Evolutionary conservation across 1,284 basidiomycete genomes (phyloP).

Genomic region (Cryptococcus amylolentus): DNA sequence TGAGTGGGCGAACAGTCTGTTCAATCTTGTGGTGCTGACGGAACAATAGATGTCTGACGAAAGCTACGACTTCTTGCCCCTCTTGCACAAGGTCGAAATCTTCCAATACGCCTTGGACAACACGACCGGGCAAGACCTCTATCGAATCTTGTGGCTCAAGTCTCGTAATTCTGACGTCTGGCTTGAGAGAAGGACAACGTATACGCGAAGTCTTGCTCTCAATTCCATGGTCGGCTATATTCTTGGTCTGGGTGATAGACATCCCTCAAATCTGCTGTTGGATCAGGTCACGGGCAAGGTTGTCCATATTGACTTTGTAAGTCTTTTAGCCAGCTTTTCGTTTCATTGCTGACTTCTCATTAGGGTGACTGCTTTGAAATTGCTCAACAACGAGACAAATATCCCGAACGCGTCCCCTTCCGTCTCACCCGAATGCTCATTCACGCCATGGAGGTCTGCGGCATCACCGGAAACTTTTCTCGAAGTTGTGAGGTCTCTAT

Average conservation of each 20-base stretch:
- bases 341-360: neutral
- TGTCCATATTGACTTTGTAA: conserved; percentile 88
- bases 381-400: conserved; percentile 95
- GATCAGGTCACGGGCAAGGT: conserved; percentile 92
- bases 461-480: conserved; percentile 95
- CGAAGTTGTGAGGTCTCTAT: conserved; percentile 96
- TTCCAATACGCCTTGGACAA: conserved; percentile 99
- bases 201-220: conserved; percentile 90
- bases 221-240: conserved; percentile 98
- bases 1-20: conserved; percentile 38
- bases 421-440: conserved; percentile 96
- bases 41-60: conserved; percentile 88
- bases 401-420: conserved; percentile 99
- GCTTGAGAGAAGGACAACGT: conserved; percentile 94
- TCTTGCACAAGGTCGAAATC: conserved; percentile 98
- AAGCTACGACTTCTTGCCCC: conserved; percentile 82
- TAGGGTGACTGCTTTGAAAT: conserved; percentile 88
- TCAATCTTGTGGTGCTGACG: neutral
- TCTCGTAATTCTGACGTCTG: conserved; percentile 94
- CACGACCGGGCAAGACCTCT: conserved; percentile 98
- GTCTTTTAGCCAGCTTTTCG: conserved; percentile 6
- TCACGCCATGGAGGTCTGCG: conserved; percentile 98
- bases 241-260: conserved; percentile 94
- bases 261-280: conserved; percentile 92
- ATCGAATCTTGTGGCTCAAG: conserved; percentile 95